Conservation (phyloP, 2,329 filamentous ascomycete genomes). For the Rasamsonia emersonii region DNA sequence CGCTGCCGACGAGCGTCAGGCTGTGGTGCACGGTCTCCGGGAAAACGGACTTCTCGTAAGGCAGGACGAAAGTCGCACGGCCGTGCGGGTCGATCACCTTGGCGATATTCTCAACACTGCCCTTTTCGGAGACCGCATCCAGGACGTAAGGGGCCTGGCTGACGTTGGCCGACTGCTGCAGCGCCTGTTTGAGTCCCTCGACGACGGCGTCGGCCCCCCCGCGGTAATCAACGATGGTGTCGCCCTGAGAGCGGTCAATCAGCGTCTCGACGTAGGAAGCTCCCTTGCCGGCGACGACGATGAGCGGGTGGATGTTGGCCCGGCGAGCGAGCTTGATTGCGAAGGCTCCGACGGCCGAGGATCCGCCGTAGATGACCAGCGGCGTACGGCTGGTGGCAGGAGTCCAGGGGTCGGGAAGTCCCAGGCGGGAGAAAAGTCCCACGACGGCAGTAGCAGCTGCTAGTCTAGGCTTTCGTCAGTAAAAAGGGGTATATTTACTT, state of each 20-base stretch:
- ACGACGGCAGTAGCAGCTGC: slow-evolving; percentile 48
- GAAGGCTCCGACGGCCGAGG: slow-evolving; percentile 51
- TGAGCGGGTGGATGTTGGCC: slow-evolving; percentile 53
- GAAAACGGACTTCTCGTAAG: slow-evolving; percentile 30
- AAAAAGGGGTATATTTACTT: not conserved
- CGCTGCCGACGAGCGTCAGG: slow-evolving; percentile 28
- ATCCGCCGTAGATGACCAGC: slow-evolving; percentile 41
- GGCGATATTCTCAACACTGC: slow-evolving; percentile 38
- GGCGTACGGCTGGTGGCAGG: slow-evolving; percentile 29
- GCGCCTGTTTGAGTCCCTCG: slow-evolving; percentile 32
- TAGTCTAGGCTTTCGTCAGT: slow-evolving; percentile 17
- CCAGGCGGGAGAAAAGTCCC: slow-evolving; percentile 40
- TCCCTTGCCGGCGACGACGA: slow-evolving; percentile 50
- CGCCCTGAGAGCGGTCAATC: slow-evolving; percentile 47
- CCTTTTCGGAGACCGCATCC: slow-evolving; percentile 51
- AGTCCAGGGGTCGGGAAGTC: slow-evolving; percentile 42
- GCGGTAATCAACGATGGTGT: slow-evolving; percentile 54
- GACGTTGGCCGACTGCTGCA: slow-evolving; percentile 21
- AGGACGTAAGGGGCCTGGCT: slow-evolving; percentile 44
- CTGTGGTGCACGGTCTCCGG: slow-evolving; percentile 29
- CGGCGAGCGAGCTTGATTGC: slow-evolving; percentile 47
- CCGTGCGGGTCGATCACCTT: slow-evolving; percentile 35
- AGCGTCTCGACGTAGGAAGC: slow-evolving; percentile 43
- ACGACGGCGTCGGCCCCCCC: slow-evolving; percentile 46
- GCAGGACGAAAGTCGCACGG: slow-evolving; percentile 35